These are phyloP conservation scores for Solanum lignicaule DNA, from an alignment of 257 asterid species.

Conservation along the genomic window DNA sequence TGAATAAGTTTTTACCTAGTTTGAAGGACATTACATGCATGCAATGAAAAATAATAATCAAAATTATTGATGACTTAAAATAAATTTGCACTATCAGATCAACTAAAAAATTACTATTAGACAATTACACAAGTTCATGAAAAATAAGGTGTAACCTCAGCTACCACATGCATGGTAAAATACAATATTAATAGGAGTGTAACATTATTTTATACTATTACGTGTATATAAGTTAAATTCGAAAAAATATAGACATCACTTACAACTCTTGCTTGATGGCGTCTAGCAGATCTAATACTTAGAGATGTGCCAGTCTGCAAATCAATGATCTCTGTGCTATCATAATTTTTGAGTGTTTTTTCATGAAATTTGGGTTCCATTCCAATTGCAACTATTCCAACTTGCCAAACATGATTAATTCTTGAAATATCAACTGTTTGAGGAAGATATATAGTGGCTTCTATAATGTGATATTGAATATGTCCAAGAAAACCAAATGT, in stretches of 20 bases:
- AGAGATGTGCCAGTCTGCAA: constrained; percentile 2
- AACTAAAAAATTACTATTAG: neutral
- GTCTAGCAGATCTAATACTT: constrained; percentile 6
- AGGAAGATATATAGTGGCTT: constrained; percentile 28
- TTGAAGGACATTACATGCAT: neutral
- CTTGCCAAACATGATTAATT: constrained; percentile 41
- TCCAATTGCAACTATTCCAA: constrained; percentile 19
- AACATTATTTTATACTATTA: neutral
- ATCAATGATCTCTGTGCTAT: constrained; percentile 27
- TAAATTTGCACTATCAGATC: neutral
- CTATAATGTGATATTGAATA: constrained; percentile 11
- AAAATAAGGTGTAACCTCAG: neutral
- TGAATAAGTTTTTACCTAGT: neutral
- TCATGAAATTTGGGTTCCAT: constrained; percentile 30
- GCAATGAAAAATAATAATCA: neutral
- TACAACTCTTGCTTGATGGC: constrained; percentile 27
- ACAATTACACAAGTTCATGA: neutral
- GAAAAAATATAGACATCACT: neutral
- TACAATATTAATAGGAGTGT: neutral
- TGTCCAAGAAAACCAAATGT: neutral
- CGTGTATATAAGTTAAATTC: neutral
- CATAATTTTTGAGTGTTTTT: constrained; percentile 13
- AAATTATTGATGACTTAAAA: neutral
- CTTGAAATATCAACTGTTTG: constrained; percentile 11
- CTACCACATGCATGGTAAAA: neutral